phyloP scores from a whole-genome alignment of 2,329 filamentous ascomycete species.

The Torrubiellomyces zombiae region DNA sequence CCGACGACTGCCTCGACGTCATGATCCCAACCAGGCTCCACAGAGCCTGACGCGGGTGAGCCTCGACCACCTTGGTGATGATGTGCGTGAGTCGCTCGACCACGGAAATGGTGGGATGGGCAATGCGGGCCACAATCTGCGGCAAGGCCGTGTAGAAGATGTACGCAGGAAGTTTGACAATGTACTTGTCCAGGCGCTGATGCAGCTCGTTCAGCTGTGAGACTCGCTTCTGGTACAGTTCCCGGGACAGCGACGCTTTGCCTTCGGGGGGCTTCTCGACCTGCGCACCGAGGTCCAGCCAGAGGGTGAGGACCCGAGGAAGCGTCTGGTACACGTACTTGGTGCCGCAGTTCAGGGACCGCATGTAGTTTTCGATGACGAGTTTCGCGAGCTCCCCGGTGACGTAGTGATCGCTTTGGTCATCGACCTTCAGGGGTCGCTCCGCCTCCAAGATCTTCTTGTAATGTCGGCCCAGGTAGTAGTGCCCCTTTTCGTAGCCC shows the following conservation, averaged over 20 bases:
- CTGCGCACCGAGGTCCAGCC: constrained; percentile 77
- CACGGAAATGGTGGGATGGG: constrained; percentile 64
- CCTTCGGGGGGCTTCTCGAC: constrained; percentile 44
- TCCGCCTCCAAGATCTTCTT: constrained; percentile 90
- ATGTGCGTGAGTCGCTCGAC: constrained; percentile 64
- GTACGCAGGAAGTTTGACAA: constrained; percentile 53
- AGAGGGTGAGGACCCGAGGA: constrained; percentile 79
- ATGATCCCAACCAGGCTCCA: constrained; percentile 84
- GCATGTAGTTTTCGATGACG: constrained; percentile 84
- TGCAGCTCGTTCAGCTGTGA: constrained; percentile 55
- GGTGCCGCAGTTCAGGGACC: constrained; percentile 72
- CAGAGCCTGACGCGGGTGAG: constrained; percentile 79
- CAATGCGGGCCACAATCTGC: constrained; percentile 91
- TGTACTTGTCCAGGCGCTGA: constrained; percentile 62
- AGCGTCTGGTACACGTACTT: constrained; percentile 95
- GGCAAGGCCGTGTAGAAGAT: constrained; percentile 72
- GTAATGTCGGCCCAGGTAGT: constrained; percentile 92
- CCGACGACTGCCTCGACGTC: constrained; percentile 55
- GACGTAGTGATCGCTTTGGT: constrained; percentile 60
- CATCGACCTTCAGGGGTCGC: constrained; percentile 55
- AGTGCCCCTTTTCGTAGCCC: constrained; percentile 92
- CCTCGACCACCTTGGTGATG: constrained; percentile 68
- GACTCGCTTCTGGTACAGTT: constrained; percentile 38
- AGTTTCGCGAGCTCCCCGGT: constrained; percentile 74
- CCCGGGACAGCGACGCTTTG: constrained; percentile 33